These are phyloP conservation scores for Prinsepia uniflora DNA, from an alignment of 306 rosid species.

Conservation along the genomic window DNA sequence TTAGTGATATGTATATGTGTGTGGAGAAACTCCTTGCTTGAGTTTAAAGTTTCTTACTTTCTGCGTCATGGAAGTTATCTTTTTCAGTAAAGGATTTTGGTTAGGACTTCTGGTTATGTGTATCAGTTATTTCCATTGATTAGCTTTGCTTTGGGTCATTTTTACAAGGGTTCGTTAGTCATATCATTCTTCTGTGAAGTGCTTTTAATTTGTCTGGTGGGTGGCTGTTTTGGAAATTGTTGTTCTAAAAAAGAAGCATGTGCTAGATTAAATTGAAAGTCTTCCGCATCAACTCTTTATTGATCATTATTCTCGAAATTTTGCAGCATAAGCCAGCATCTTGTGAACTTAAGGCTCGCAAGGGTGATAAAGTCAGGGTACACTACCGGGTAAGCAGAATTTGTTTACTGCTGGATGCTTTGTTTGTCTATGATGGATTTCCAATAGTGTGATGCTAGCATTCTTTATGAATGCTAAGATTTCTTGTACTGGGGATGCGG, in stretches of 20 bases:
- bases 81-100: background rate
- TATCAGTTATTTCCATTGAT: background rate
- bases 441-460: background rate
- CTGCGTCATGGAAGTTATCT: background rate
- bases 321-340: slow-evolving; percentile 79
- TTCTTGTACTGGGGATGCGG: background rate
- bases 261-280: background rate
- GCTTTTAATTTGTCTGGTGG: background rate
- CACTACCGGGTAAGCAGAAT: slow-evolving; percentile 75
- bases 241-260: background rate
- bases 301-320: slow-evolving; percentile 5
- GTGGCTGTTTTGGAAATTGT: background rate
- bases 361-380: slow-evolving; percentile 88
- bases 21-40: background rate
- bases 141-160: slow-evolving; percentile 6
- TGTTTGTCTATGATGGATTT: background rate
- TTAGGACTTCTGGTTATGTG: background rate
- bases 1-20: background rate
- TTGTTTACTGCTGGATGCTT: slow-evolving; percentile 14
- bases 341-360: slow-evolving; percentile 83
- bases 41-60: background rate
- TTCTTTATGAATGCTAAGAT: background rate
- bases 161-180: background rate
- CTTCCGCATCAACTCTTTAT: background rate
- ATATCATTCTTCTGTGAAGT: background rate